Percentiles rank a stretch among this genome's conserved stretches.
Conservation (phyloP, 2,329 filamentous ascomycete species). For the Cladosporium sp. region DNA sequence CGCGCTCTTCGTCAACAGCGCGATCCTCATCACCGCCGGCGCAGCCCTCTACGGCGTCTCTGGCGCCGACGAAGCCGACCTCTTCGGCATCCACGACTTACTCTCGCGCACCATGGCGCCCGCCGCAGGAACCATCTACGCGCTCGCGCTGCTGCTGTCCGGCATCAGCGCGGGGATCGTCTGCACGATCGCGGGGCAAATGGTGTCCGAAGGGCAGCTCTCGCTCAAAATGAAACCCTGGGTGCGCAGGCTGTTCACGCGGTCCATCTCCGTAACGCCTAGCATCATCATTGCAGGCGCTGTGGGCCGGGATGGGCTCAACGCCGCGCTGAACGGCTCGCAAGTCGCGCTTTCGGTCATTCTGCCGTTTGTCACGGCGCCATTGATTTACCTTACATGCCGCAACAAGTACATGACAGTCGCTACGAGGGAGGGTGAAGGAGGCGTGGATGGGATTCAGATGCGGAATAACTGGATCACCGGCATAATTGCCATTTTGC, state of each 20-base stretch:
- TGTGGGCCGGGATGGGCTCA: slow-evolving; percentile 64
- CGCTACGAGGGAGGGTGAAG: slow-evolving; percentile 14
- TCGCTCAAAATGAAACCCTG: slow-evolving; percentile 70
- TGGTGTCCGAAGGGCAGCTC: slow-evolving; percentile 78
- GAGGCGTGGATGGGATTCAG: slow-evolving; percentile 29
- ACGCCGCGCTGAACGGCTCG: slow-evolving; percentile 64
- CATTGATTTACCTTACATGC: slow-evolving; percentile 80
- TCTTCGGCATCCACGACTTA: slow-evolving; percentile 75
- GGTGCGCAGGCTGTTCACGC: slow-evolving; percentile 70
- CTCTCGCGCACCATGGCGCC: slow-evolving; percentile 63
- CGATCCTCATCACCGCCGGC: slow-evolving; percentile 52
- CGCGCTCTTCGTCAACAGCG: slow-evolving; percentile 38
- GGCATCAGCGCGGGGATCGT: slow-evolving; percentile 78
- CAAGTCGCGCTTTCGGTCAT: slow-evolving; percentile 76
- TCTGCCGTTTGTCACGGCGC: slow-evolving; percentile 74
- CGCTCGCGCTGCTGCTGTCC: slow-evolving; percentile 70
- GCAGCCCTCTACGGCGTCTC: slow-evolving; percentile 61
- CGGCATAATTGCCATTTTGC: slow-evolving; percentile 49
- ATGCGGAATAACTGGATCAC: slow-evolving; percentile 71
- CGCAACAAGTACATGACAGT: slow-evolving; percentile 75
- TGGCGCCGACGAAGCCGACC: slow-evolving; percentile 60
- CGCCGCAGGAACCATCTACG: slow-evolving; percentile 76
- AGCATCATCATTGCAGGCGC: slow-evolving; percentile 78
- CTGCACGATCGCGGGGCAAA: slow-evolving; percentile 84
- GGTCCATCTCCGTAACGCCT: slow-evolving; percentile 73